Evolutionary conservation across 176 grass and related monocot genomes (phyloP), one percentile per base, ranked within the genome.

Genomic region (Miscanthus lutarioriparius): DNA sequence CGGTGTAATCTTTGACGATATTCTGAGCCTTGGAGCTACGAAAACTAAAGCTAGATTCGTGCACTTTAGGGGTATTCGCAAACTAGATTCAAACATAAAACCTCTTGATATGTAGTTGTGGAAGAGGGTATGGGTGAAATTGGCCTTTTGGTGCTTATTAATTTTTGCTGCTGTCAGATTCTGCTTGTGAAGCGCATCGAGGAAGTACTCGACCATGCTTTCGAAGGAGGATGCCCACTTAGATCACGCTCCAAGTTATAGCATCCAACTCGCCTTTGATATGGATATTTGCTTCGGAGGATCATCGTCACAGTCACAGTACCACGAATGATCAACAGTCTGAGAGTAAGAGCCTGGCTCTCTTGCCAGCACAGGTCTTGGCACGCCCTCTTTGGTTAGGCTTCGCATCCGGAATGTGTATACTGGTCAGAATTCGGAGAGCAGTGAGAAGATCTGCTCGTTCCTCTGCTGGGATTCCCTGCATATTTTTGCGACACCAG

Each of bases 201-300:
- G 71, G 96, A 96, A 81, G 96, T 99, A 64, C 93, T 99, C 27
- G 86, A 87, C 49, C 93, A 99, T 22, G 96, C 96, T 86, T 96
- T 99, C 0, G 96, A 99, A 89, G 94, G 82, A 53, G 91, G 93
- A 87, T 90, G 88, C 28, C 84, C 79, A 2, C 69, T 91, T 82
- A 92, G 90, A 43, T 87, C 89, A 26, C 86, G 20, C 17, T 91
- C 96, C 36, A 99, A 87, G 79, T 75, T 99, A 65, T 99, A 96
- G 78, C 89, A 84, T 11, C 22, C 36, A 19, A 47, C 32, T 35
- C 48, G 14, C 14, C 2, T 67, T 72, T 83, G 44, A 40, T 74
- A 49, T 68, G 74, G 36, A 36, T 78, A 23, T 82, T 77, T 61
- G 56, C 4, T 77, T 82, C 36, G 9, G 54, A 54, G 69, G 85